phyloP scores from a whole-genome alignment of 805 yeast species.

The Wickerhamiella lipophila region DNA sequence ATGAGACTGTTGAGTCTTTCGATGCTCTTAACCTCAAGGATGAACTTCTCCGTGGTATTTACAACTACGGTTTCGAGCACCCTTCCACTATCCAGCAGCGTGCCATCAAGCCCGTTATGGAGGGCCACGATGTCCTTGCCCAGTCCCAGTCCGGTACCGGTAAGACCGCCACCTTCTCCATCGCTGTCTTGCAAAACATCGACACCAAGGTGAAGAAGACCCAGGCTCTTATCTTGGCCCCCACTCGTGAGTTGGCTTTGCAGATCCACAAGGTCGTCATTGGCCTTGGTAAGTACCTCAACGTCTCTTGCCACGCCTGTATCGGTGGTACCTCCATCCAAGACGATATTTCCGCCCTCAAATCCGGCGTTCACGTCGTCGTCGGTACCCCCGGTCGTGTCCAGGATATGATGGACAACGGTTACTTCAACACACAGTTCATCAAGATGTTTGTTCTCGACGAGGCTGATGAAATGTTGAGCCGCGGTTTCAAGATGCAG shows the following conservation, averaged over 20 bases:
- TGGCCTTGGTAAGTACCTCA: conserved; percentile 82
- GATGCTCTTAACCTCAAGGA: conserved; percentile 67
- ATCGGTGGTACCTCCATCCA: conserved; percentile 91
- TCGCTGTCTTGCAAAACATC: conserved; percentile 45
- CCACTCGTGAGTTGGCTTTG: conserved; percentile 93
- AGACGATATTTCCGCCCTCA: conserved; percentile 76
- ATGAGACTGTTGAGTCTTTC: conserved; percentile 66
- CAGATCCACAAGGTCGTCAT: conserved; percentile 91
- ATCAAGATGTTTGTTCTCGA: conserved; percentile 91
- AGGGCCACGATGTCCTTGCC: conserved; percentile 85
- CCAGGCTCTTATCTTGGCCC: conserved; percentile 90
- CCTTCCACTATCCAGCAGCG: conserved; percentile 98
- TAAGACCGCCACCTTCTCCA: conserved; percentile 78
- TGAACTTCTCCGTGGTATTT: conserved; percentile 49
- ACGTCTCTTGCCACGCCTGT: conserved; percentile 87
- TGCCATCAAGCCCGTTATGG: conserved; percentile 88
- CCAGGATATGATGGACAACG: conserved; percentile 85
- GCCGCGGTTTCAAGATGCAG: conserved; percentile 89
- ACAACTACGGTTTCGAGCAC: conserved; percentile 80
- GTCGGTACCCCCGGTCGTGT: conserved; percentile 99
- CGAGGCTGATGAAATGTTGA: conserved; percentile 96
- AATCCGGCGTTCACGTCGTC: conserved; percentile 80
- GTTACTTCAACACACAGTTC: conserved; percentile 66
- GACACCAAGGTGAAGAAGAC: conserved; percentile 62
- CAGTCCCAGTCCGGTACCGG: conserved; percentile 89